phyloP scores from a whole-genome alignment of 345 rosid species.

The Fremontodendron californicum region DNA sequence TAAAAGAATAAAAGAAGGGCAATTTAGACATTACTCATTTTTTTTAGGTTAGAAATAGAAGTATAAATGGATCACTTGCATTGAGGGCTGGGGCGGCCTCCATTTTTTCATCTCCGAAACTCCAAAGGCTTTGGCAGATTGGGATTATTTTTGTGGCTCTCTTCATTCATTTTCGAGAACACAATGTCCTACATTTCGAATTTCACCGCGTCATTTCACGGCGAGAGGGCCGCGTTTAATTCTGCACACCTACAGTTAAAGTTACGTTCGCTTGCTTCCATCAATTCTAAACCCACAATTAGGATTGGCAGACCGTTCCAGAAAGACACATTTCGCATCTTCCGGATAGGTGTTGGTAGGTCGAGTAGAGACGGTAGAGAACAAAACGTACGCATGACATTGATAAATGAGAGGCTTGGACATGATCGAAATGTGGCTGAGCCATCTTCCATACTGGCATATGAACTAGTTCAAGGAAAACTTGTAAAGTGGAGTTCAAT shows the following conservation, averaged over 20 bases:
- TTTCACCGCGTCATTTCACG: neutral
- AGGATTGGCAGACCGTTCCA: no score
- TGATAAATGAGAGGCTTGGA: constrained; percentile 61
- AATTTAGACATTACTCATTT: no score
- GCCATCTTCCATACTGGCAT: constrained; percentile 61
- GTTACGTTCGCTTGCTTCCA: neutral
- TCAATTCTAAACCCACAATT: no score
- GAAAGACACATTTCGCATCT: no score
- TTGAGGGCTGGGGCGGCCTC: neutral
- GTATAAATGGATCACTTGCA: no score
- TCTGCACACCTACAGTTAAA: constrained; percentile 3
- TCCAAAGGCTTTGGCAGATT: neutral
- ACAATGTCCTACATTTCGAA: constrained; percentile 33
- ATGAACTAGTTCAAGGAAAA: no score
- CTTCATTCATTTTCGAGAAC: neutral
- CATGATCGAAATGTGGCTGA: constrained; percentile 32
- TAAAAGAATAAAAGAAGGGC: no score
- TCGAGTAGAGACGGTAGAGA: no score
- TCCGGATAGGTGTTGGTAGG: no score
- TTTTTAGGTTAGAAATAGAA: no score
- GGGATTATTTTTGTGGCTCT: neutral
- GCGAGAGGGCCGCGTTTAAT: neutral
- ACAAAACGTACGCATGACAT: no score
- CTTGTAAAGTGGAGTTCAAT: no score
- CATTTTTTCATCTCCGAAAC: neutral